Evolutionary conservation across 208 protist genomes (phyloP).

Genomic region (Leishmania lainsoni): DNA sequence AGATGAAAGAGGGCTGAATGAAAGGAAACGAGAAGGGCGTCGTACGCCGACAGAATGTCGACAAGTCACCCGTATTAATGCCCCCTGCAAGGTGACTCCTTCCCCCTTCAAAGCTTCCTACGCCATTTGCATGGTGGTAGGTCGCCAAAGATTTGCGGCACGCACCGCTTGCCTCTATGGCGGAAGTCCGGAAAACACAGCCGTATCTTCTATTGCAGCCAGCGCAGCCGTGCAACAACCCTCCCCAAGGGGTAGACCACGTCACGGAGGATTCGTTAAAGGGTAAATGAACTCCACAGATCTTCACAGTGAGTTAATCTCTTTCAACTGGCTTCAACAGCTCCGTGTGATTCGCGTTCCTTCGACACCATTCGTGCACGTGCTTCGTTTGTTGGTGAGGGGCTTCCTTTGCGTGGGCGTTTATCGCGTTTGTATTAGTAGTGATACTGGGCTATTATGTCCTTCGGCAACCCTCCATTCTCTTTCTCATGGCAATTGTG

Average conservation of each 20-base stretch:
- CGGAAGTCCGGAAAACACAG: background rate
- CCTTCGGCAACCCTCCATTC: background rate
- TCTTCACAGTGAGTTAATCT: background rate
- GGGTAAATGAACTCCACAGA: background rate
- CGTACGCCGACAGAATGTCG: background rate
- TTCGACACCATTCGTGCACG: background rate
- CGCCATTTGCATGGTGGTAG: background rate
- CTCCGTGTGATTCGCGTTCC: background rate
- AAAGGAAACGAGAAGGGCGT: slow-evolving; percentile 2
- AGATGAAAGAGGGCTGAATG: background rate
- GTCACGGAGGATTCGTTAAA: background rate
- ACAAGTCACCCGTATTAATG: background rate
- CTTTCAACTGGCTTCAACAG: background rate
- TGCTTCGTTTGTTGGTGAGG: background rate
- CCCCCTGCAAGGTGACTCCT: background rate
- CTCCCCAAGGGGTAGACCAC: background rate
- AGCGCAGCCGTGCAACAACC: background rate
- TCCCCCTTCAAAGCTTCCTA: background rate
- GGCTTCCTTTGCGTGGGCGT: background rate
- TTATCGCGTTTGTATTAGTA: background rate
- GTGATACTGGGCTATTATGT: background rate
- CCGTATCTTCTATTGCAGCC: background rate
- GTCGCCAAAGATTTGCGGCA: background rate
- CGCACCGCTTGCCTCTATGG: background rate
- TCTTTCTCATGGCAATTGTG: background rate